Conservation (phyloP, 306 rosid genomes). For the Geum urbanum region DNA sequence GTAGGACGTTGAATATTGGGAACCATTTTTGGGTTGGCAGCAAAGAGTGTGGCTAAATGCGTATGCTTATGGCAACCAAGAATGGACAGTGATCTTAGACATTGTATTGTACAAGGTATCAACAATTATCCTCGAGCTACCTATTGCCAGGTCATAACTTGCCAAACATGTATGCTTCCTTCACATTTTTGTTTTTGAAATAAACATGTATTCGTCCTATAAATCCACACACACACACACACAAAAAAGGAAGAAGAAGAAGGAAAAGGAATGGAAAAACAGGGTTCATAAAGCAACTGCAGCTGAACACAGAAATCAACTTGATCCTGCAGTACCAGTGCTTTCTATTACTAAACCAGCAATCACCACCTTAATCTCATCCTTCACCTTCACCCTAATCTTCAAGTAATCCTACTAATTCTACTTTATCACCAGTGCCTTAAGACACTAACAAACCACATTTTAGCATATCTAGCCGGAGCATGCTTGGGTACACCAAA, state of each 20-base stretch:
- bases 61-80: neutral
- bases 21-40: slow-evolving; percentile 13
- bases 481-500: too few relatives aligned
- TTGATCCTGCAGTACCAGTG: slow-evolving; percentile 1
- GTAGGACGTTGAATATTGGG: slow-evolving; percentile 8
- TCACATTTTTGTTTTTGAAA: too few relatives aligned
- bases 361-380: neutral
- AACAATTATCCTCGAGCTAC: neutral
- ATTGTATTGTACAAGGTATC: slow-evolving; percentile 10
- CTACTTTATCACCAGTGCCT: neutral
- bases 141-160: neutral
- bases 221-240: too few relatives aligned
- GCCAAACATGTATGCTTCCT: neutral
- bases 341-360: neutral
- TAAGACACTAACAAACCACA: neutral
- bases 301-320: neutral
- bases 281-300: neutral
- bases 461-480: neutral
- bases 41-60: neutral
- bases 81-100: neutral
- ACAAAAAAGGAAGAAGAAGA: neutral
- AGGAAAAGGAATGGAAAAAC: neutral
- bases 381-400: too few relatives aligned
- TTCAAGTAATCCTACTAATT: neutral
- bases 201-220: neutral